These are phyloP conservation scores for Vigna reflexopilosa DNA, from an alignment of 306 rosid species.

Conservation along the genomic window DNA sequence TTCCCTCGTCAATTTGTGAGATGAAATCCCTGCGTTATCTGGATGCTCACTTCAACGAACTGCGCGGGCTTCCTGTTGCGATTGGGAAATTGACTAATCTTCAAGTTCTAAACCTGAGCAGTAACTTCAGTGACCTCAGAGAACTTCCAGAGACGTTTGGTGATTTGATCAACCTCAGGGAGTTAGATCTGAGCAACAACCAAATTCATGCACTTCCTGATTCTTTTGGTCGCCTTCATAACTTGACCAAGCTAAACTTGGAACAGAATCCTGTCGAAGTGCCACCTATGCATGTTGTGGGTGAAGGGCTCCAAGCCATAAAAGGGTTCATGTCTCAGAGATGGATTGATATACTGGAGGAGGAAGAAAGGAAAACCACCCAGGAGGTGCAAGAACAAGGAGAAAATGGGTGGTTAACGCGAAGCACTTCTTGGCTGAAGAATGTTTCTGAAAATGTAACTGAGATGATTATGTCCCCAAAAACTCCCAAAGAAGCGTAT, in stretches of 20 bases:
- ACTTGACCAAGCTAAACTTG: slow-evolving; percentile 78
- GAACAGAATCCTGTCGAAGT: slow-evolving; percentile 84
- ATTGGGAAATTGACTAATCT: slow-evolving; percentile 75
- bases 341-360: slow-evolving; percentile 74
- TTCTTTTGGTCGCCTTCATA: slow-evolving; percentile 89
- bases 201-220: slow-evolving; percentile 88
- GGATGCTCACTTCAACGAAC: slow-evolving; percentile 96
- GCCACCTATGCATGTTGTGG: slow-evolving; percentile 79
- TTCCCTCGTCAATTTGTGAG: slow-evolving; percentile 87
- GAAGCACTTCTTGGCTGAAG: slow-evolving; percentile 92
- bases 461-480: slow-evolving; percentile 58
- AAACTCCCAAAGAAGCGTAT: slow-evolving; percentile 62
- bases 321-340: slow-evolving; percentile 82
- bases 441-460: slow-evolving; percentile 66
- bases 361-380: slow-evolving; percentile 76
- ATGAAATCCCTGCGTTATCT: slow-evolving; percentile 75
- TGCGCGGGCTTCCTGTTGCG: slow-evolving; percentile 80
- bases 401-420: slow-evolving; percentile 75
- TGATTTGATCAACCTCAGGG: slow-evolving; percentile 81
- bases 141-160: slow-evolving; percentile 90
- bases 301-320: slow-evolving; percentile 74
- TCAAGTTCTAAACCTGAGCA: slow-evolving; percentile 71
- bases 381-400: slow-evolving; percentile 59
- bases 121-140: slow-evolving; percentile 80
- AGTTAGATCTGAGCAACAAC: slow-evolving; percentile 93